Base-by-base conservation (phyloP, 257 asterid species). In the Scutellaria barbata region DNA sequence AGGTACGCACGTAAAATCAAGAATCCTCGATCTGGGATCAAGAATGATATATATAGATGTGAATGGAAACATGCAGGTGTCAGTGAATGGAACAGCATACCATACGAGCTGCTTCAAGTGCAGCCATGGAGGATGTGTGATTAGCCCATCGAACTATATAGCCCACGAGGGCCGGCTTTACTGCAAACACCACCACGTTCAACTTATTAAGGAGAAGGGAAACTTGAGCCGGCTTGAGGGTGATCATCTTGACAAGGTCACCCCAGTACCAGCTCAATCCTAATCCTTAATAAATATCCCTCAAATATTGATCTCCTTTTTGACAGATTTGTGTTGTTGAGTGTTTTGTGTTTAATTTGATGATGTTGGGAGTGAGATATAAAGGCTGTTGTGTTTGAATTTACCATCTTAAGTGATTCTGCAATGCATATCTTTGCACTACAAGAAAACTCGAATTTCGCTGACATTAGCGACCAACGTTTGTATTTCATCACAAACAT, bases 21-120 rank as follows among this genome's bases (percentile, higher is more conserved):
- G 35, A 30, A 30, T 30, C 3, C 35, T 4, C 35, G 35, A 0
- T 30, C 35, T 30, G 35, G 35, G 35, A 30, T 4, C 2, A 1
- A 3, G 5, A 30, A 30, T 30, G 35, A 30, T 30, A 3, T 4
- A 30, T 20, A 20, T 22, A 22, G 25, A 30, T 2, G 35, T 30
- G 35, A 30, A 30, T 30, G 35, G 35, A 7, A 16, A 18, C 50
- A 11, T 4, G 50, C 85, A 92, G 98, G 97, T 92, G 5, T 79
- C 95, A 17, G 96, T 92, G 72, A 92, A 92, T 67, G 96, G 98
- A 69, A 90, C 85, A 8, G 69, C 93, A 3, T 92, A 92, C 85
- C 98, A 92, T 68, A 92, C 85, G 89, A 88, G 95, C 74, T 92
- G 96, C 69, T 88, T 92, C 93, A 90, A 87, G 67, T 92, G 98